phyloP scores from a whole-genome alignment of 2,329 filamentous ascomycete genomes.

The Sclerotinia borealis region DNA sequence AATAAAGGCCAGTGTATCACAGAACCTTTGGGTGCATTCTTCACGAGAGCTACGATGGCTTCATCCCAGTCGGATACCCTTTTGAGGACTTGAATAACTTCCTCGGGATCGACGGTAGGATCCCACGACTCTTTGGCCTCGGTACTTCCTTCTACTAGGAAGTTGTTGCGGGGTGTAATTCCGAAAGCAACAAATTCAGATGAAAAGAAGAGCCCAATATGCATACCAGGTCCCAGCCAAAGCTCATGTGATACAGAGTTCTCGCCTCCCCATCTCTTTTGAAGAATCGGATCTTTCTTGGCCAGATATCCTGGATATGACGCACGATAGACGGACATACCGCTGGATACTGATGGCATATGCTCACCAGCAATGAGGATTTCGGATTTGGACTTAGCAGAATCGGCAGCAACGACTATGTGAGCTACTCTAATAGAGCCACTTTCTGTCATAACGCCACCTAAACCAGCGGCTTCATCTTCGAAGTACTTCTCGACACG shows the following conservation, averaged over 20 bases:
- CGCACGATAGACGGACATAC: neutral
- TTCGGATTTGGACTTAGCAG: constrained; percentile 29
- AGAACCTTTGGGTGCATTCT: constrained; percentile 17
- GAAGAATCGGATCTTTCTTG: neutral
- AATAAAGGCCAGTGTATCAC: constrained; percentile 32
- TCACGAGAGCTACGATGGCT: constrained; percentile 19
- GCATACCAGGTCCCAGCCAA: constrained; percentile 47
- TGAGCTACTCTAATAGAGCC: constrained; percentile 39
- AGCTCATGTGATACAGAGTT: constrained; percentile 28
- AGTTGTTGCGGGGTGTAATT: neutral
- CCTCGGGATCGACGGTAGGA: constrained; percentile 16
- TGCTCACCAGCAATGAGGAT: constrained; percentile 21
- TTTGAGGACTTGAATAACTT: constrained; percentile 24
- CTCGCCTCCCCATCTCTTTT: neutral
- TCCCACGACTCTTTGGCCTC: constrained; percentile 39
- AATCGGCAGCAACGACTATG: constrained; percentile 36
- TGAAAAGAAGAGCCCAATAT: constrained; percentile 34
- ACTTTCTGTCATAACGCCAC: constrained; percentile 37
- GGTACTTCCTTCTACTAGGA: constrained; percentile 26
- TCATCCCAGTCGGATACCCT: constrained; percentile 20
- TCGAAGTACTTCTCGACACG: constrained; percentile 45
- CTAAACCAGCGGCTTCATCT: constrained; percentile 34
- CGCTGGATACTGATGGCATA: neutral
- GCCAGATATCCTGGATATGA: constrained; percentile 1
- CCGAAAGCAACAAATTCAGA: neutral